Conservation (phyloP, 768 basidiomycete species). For the Mycena floridula region DNA sequence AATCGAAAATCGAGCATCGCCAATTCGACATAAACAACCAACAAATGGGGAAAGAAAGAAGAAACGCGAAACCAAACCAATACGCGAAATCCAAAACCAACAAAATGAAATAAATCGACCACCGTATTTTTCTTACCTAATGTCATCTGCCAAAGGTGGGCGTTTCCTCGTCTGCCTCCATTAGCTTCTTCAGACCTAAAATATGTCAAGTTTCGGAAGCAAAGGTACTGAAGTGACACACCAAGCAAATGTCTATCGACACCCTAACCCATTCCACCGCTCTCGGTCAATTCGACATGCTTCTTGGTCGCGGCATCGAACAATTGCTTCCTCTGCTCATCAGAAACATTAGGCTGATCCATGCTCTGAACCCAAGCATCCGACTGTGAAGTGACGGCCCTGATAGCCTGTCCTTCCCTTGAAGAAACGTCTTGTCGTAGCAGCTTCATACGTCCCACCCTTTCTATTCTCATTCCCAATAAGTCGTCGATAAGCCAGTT, state of each 20-base stretch:
- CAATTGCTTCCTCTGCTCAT: slow-evolving; percentile 40
- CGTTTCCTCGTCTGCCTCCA: slow-evolving; percentile 53
- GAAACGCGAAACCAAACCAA: too few relatives aligned
- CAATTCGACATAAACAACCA: too few relatives aligned
- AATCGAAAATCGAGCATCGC: too few relatives aligned
- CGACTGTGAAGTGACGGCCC: slow-evolving; percentile 71
- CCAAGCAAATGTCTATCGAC: slow-evolving; percentile 88
- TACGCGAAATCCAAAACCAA: too few relatives aligned
- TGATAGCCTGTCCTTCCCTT: slow-evolving; percentile 94
- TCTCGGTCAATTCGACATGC: slow-evolving; percentile 62
- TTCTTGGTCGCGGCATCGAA: slow-evolving; percentile 57
- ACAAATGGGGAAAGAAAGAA: too few relatives aligned
- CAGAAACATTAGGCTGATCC: slow-evolving; percentile 41
- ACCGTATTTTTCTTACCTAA: too few relatives aligned
- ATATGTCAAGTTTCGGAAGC: background rate
- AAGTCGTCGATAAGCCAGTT: slow-evolving; percentile 80
- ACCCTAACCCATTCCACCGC: slow-evolving; percentile 63
- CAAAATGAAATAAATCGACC: too few relatives aligned
- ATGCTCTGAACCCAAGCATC: slow-evolving; percentile 76
- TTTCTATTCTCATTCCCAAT: slow-evolving; percentile 44
- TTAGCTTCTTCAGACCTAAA: slow-evolving; percentile 64
- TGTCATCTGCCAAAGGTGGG: too few relatives aligned
- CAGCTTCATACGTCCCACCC: slow-evolving; percentile 92
- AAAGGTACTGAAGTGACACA: slow-evolving; percentile 21
- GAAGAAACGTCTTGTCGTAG: slow-evolving; percentile 81